Base-by-base conservation (phyloP, 1,139 yeast species). In the Arxiozyma telluris region DNA sequence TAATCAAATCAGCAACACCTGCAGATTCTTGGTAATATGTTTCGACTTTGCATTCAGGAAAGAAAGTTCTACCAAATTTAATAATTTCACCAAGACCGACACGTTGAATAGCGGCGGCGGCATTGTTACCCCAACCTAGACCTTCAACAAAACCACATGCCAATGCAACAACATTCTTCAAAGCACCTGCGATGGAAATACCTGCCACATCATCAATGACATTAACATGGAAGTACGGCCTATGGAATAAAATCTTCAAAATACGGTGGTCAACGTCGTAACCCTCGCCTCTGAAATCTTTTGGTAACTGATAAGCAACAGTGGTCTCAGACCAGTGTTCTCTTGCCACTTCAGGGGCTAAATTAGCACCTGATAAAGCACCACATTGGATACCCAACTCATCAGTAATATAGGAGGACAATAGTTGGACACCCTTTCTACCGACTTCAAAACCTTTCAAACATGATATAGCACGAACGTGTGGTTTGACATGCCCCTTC, bases 141-240 rank as follows among this genome's bases (percentile, higher is more conserved):
- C 97, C 97, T 73, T 88, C 96, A 58, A 91, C 97, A 68, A 90
- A 87, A 53, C 98, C 98, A 55, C 94, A 96, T 55, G 95, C 91
- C 66, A 89, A 78, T 54, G 98, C 98, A 61, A 91, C 89, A 44
- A 91, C 90, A 73, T 91, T 91, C 76, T 91, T 91, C 71, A 91
- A 79, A 9, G 98, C 98, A 65, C 98, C 98, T 45, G 96, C 95
- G 60, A 91, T 80, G 20, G 96, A 87, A 55, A 90, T 91, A 67
- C 98, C 98, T 34, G 93, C 93, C 55, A 90, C 93, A 69, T 91
- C 98, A 58, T 84, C 82, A 56, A 88, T 81, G 55, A 90, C 94
- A 65, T 84, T 80, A 52, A 91, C 96, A 72, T 91, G 97, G 85
- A 91, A 91, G 75, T 91, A 91, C 41, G 94, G 88, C 74, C 97